phyloP scores from a whole-genome alignment of 2,329 filamentous ascomycete species.

The Sarocladium oryzae region DNA sequence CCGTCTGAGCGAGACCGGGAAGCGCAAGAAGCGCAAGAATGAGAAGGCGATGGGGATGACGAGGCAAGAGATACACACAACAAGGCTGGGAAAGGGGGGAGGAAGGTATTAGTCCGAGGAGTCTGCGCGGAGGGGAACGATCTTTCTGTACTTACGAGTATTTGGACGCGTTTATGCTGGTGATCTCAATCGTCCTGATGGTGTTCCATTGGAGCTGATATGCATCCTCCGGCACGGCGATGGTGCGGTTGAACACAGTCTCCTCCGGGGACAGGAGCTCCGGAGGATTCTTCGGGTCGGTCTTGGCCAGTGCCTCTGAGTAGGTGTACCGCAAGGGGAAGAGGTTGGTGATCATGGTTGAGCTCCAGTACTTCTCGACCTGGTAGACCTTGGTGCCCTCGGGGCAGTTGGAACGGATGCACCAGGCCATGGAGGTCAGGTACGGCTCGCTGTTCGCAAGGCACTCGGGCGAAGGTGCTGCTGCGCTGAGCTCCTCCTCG shows the following conservation, averaged over 20 bases:
- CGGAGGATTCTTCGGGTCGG: neutral
- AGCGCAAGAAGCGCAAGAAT: slow-evolving; percentile 22
- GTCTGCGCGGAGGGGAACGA: no score
- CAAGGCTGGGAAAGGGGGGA: no score
- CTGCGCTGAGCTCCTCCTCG: slow-evolving; percentile 12
- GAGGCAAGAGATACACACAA: slow-evolving; percentile 5
- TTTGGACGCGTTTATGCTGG: slow-evolving; percentile 10
- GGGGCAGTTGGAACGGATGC: slow-evolving; percentile 10
- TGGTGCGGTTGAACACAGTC: slow-evolving; percentile 10
- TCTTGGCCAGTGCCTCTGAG: slow-evolving; percentile 10
- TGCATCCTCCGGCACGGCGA: slow-evolving; percentile 9
- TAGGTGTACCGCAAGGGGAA: slow-evolving; percentile 12
- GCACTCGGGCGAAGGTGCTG: slow-evolving; percentile 14
- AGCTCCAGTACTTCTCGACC: slow-evolving; percentile 17
- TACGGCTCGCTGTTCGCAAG: slow-evolving; percentile 14
- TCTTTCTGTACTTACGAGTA: slow-evolving; percentile 10
- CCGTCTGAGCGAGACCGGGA: slow-evolving; percentile 6
- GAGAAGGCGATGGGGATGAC: slow-evolving; percentile 17
- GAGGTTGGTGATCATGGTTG: slow-evolving; percentile 12
- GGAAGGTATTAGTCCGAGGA: no score
- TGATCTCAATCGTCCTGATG: slow-evolving; percentile 9
- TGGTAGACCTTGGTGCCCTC: neutral
- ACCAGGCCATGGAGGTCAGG: slow-evolving; percentile 18
- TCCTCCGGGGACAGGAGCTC: slow-evolving; percentile 6
- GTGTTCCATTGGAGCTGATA: slow-evolving; percentile 12